Evolutionary conservation across 108 stramenopile genomes (phyloP).

Genomic region (Seminavis robusta): DNA sequence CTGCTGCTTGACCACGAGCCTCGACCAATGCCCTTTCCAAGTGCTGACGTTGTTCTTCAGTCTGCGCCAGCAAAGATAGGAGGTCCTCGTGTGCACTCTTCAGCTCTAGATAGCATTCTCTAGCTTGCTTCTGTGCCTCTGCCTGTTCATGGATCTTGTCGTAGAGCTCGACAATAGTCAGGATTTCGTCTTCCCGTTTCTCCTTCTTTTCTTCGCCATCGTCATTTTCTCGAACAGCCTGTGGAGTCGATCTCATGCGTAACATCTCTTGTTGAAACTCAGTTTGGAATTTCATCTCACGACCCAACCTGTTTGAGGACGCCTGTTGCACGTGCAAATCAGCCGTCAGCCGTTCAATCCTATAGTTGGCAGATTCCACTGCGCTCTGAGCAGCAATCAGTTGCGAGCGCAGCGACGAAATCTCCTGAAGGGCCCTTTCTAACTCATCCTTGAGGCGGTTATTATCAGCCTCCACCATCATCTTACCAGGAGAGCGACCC

Average conservation of each 20-base stretch:
- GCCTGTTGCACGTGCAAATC: slow-evolving; percentile 29
- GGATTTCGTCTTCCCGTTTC: background rate
- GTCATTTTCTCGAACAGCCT: slow-evolving; percentile 7
- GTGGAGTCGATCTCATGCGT: slow-evolving; percentile 26
- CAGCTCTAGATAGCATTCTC: slow-evolving; percentile 59
- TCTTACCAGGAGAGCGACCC: too few species aligned
- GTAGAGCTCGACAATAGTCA: slow-evolving; percentile 18
- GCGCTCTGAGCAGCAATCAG: slow-evolving; percentile 11
- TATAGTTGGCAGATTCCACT: slow-evolving; percentile 16
- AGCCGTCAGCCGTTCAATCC: slow-evolving; percentile 25
- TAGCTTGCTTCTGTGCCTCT: slow-evolving; percentile 54
- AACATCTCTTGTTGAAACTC: slow-evolving; percentile 58
- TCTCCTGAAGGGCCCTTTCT: too few species aligned
- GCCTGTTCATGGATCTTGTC: slow-evolving; percentile 51
- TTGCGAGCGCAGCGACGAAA: too few species aligned
- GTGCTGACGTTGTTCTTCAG: slow-evolving; percentile 27
- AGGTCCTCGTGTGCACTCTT: slow-evolving; percentile 67
- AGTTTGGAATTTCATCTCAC: slow-evolving; percentile 52
- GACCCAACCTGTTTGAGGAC: slow-evolving; percentile 31
- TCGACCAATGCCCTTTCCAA: slow-evolving; percentile 30
- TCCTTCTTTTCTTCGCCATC: background rate
- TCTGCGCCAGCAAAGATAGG: slow-evolving; percentile 59
- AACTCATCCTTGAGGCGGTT: slow-evolving; percentile 27
- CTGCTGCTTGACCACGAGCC: slow-evolving; percentile 27
- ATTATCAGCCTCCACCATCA: slow-evolving; percentile 1